Conservation (phyloP, 768 basidiomycete species). For the Lentinus tigrinus region DNA sequence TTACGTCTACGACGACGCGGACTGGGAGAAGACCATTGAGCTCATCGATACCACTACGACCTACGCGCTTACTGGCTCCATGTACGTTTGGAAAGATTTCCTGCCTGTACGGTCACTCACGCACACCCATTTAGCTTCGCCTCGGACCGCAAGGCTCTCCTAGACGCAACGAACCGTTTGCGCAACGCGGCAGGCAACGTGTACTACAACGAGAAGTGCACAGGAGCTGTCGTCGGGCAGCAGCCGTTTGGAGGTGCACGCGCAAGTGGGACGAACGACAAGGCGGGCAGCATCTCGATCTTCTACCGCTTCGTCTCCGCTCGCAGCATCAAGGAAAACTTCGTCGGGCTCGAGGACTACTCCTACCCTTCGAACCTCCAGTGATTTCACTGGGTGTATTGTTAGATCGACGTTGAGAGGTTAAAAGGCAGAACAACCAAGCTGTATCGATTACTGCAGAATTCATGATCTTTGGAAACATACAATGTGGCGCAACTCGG, state of each 20-base stretch:
- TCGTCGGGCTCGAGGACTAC: conserved; percentile 79
- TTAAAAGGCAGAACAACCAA: not conserved
- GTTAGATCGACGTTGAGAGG: not conserved
- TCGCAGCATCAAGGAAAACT: conserved; percentile 96
- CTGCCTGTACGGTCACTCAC: conserved; percentile 9
- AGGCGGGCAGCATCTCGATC: conserved; percentile 82
- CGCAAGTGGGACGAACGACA: conserved; percentile 95
- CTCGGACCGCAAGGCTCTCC: conserved; percentile 73
- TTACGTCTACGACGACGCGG: conserved; percentile 84
- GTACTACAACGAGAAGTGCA: conserved; percentile 98
- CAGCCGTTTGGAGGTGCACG: conserved; percentile 97
- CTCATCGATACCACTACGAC: conserved; percentile 82
- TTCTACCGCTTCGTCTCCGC: conserved; percentile 83
- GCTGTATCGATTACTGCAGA: not conserved
- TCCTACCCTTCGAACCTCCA: conserved; percentile 85
- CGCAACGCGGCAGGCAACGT: conserved; percentile 94
- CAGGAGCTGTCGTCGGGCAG: conserved; percentile 95
- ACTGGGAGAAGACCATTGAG: conserved; percentile 84
- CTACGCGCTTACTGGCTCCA: conserved; percentile 94
- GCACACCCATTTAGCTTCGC: conserved; percentile 60
- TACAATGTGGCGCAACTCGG: not conserved
- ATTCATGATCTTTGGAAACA: not conserved
- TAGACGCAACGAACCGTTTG: conserved; percentile 77
- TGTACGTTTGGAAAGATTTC: conserved; percentile 51
- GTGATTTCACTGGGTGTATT: conserved; percentile 28